Conservation (phyloP, 345 rosid species). For the Erodium maritimum region DNA sequence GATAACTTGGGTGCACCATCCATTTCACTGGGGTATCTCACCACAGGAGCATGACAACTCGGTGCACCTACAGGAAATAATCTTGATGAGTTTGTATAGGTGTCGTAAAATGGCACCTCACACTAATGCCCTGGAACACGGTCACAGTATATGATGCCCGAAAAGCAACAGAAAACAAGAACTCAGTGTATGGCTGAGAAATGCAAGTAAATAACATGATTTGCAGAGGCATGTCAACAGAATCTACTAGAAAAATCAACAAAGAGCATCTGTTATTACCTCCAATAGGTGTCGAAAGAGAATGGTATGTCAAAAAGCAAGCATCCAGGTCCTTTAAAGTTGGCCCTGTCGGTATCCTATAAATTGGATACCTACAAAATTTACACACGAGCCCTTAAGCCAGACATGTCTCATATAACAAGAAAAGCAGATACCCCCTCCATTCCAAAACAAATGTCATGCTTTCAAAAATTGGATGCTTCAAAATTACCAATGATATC, state of each 20-base stretch:
- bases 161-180: too few species aligned
- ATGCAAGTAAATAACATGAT: too few species aligned
- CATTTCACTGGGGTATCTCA: slow-evolving; percentile 18
- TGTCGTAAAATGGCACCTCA: too few species aligned
- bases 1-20: slow-evolving; percentile 27
- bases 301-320: slow-evolving; percentile 87
- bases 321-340: slow-evolving; percentile 86
- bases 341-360: slow-evolving; percentile 85
- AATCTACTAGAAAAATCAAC: background rate
- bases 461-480: too few species aligned
- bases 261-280: slow-evolving; percentile 21
- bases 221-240: too few species aligned
- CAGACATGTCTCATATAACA: background rate
- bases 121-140: too few species aligned
- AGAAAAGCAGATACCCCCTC: background rate
- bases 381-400: slow-evolving; percentile 5
- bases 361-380: slow-evolving; percentile 66
- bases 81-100: background rate
- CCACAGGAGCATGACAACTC: slow-evolving; percentile 14
- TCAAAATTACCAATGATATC: too few species aligned
- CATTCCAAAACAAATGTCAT: too few species aligned
- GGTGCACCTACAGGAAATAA: slow-evolving; percentile 19
- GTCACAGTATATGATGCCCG: too few species aligned
- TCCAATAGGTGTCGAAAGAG: slow-evolving; percentile 45
- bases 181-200: too few species aligned